Percentiles rank a stretch among this genome's conserved stretches.
Evolutionary conservation across 495 filamentous ascomycete species (phyloP).

Genomic region (Talaromyces adpressus): DNA sequence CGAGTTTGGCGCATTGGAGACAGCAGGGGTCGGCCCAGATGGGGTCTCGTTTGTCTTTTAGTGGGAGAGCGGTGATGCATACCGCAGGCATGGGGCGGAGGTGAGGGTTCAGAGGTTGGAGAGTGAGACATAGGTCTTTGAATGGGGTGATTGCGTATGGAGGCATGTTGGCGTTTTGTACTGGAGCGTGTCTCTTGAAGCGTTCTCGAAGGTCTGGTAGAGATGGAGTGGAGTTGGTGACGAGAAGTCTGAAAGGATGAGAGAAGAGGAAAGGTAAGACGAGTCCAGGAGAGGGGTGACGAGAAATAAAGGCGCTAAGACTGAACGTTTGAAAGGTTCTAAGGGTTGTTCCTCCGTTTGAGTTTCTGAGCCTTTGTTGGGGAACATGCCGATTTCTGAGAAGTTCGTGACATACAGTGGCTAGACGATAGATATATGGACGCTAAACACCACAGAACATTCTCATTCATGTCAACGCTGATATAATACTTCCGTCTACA

Average conservation of each 20-base stretch:
- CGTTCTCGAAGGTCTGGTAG: not conserved
- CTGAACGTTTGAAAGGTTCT: not conserved
- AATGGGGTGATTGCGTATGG: not conserved
- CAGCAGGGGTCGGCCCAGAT: not conserved
- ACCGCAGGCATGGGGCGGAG: not conserved
- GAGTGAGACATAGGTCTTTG: not conserved
- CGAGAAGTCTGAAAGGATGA: not conserved
- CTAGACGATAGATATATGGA: not conserved
- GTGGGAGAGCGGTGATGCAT: not conserved
- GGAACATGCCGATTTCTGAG: no score
- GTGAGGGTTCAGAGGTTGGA: not conserved
- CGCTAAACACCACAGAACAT: not conserved
- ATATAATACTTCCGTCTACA: not conserved
- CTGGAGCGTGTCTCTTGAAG: no score
- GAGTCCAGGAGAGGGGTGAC: not conserved
- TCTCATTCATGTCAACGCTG: not conserved
- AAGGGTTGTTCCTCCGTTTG: not conserved
- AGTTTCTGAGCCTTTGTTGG: no score
- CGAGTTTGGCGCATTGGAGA: not conserved
- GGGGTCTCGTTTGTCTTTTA: not conserved
- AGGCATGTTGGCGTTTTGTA: not conserved
- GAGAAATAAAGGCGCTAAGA: not conserved
- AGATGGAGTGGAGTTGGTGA: not conserved
- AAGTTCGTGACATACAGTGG: no score
- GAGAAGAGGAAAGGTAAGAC: not conserved